Evolutionary conservation across 192 early-diverging fungal species (phyloP).

Genomic region (Geranomyces michiganensis): DNA sequence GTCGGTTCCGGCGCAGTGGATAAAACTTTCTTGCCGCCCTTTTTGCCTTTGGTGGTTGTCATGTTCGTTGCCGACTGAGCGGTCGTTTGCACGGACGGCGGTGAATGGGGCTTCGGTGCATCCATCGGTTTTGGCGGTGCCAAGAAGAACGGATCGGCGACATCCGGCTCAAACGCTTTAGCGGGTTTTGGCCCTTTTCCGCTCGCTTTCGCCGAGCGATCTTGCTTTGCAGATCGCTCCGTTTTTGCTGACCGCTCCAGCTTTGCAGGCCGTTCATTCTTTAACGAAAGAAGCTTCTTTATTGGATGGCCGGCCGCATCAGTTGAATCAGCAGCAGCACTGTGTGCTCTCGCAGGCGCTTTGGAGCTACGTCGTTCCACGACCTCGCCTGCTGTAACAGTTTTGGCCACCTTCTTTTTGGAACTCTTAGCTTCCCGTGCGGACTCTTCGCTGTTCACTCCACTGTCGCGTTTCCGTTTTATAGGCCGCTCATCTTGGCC

Average conservation of each 20-base stretch:
- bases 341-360: neutral
- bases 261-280: neutral
- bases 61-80: neutral
- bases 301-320: too few species aligned
- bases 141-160: constrained; percentile 9
- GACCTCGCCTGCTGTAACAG: neutral
- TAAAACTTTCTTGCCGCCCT: neutral
- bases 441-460: neutral
- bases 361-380: neutral
- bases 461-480: constrained; percentile 2
- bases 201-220: neutral
- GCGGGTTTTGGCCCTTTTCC: neutral
- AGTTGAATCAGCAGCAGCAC: neutral
- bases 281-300: neutral
- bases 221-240: neutral
- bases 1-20: neutral
- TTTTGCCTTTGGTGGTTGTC: neutral
- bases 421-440: neutral
- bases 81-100: neutral
- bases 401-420: constrained; percentile 11
- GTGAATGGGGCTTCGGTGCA: neutral
- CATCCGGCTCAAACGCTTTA: neutral
- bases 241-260: neutral
- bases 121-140: neutral
- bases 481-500: neutral